A percentile compares a stretch with the other conserved stretches of the same genome.
Evolutionary conservation across 2,329 filamentous ascomycete genomes (phyloP).

Genomic region (Verticillium isaacii): DNA sequence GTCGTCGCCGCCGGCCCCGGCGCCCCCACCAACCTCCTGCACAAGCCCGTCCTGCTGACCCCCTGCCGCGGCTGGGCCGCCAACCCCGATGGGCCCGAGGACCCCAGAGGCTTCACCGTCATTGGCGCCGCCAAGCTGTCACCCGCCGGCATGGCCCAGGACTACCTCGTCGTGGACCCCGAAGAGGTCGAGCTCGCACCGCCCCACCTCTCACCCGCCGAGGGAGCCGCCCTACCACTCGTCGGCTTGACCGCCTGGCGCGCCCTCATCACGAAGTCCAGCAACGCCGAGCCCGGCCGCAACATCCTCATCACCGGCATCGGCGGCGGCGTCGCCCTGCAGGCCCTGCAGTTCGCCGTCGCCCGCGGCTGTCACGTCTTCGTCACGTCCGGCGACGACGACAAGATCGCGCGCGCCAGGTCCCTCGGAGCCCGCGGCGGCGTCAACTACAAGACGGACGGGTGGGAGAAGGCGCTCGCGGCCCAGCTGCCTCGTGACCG

Average conservation of each 20-base stretch:
- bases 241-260: constrained; percentile 87
- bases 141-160: constrained; percentile 67
- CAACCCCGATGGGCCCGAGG: constrained; percentile 69
- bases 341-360: constrained; percentile 74
- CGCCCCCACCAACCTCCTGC: constrained; percentile 29
- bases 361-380: constrained; percentile 73
- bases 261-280: constrained; percentile 74
- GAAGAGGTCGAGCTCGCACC: constrained; percentile 74
- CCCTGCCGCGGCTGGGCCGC: constrained; percentile 75
- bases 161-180: constrained; percentile 65
- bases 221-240: constrained; percentile 80
- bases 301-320: constrained; percentile 89
- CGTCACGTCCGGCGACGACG: constrained; percentile 70
- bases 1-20: constrained; percentile 61
- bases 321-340: constrained; percentile 84
- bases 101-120: constrained; percentile 53
- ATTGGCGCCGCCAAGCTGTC: constrained; percentile 64
- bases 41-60: constrained; percentile 72
- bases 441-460: constrained; percentile 70
- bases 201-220: constrained; percentile 61
- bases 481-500: constrained; percentile 58
- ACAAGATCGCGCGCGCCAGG: constrained; percentile 70
- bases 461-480: constrained; percentile 74
- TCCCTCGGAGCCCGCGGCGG: constrained; percentile 74
- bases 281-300: constrained; percentile 55